phyloP scores from a whole-genome alignment of 2,329 filamentous ascomycete genomes.

The Escovopsis weberi region DNA sequence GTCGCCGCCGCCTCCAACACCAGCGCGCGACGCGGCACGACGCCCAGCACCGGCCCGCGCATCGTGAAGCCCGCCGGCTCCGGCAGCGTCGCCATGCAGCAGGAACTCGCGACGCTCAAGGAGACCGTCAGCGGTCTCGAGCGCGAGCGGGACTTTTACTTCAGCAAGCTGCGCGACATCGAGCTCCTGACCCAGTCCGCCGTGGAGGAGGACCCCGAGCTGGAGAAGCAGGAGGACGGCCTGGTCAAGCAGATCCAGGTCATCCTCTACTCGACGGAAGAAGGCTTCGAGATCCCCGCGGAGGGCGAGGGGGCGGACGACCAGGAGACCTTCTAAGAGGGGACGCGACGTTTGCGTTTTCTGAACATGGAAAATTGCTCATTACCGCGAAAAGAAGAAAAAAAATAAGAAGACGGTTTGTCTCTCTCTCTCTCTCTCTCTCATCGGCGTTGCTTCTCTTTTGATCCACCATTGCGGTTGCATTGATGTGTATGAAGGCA shows the following conservation, averaged over 20 bases:
- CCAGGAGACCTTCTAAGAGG: conserved; percentile 59
- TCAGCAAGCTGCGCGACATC: conserved; percentile 95
- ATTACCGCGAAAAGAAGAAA: conserved; percentile 1
- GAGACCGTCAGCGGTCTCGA: conserved; percentile 92
- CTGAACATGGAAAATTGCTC: background rate
- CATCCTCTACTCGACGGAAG: conserved; percentile 94
- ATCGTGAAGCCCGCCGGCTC: conserved; percentile 36
- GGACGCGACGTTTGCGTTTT: background rate
- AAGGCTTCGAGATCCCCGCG: conserved; percentile 78
- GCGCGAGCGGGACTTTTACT: conserved; percentile 97
- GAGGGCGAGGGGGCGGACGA: conserved; percentile 59
- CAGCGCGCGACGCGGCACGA: conserved; percentile 42
- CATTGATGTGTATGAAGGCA: conserved; percentile 1
- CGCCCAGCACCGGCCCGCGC: conserved; percentile 39
- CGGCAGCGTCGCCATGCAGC: conserved; percentile 56
- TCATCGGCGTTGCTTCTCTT: background rate
- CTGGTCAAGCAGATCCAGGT: conserved; percentile 92
- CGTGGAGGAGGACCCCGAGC: conserved; percentile 78
- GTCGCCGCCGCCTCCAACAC: conserved; percentile 33
- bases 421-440: too few relatives aligned
- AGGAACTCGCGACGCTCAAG: conserved; percentile 80
- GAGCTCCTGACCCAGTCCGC: conserved; percentile 88
- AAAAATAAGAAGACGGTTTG: background rate
- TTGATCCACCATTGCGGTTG: conserved; percentile 1
- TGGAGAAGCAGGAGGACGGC: conserved; percentile 87